Evolutionary conservation across 345 rosid species (phyloP).

Genomic region (Boechera stricta): DNA sequence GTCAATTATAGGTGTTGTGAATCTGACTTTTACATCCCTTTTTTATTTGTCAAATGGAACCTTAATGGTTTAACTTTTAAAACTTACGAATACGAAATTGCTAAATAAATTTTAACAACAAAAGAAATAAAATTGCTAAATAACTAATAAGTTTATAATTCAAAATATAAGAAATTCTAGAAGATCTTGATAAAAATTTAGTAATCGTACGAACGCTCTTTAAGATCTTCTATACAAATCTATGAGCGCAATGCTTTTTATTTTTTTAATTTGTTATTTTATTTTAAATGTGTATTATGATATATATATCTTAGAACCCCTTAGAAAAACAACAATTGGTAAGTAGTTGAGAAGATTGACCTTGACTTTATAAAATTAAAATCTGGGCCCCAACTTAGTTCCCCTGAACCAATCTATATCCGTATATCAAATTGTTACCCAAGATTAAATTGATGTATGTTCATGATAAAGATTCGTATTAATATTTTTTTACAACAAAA

Average conservation of each 20-base stretch:
- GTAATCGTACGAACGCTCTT: constrained; percentile 14
- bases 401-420: background rate
- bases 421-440: constrained; percentile 7
- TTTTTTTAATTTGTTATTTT: background rate
- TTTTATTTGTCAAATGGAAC: background rate
- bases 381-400: background rate
- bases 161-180: constrained; percentile 26
- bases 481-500: background rate
- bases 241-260: constrained; percentile 22
- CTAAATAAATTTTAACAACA: background rate
- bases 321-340: background rate
- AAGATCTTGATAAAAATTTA: constrained; percentile 29
- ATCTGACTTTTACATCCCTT: constrained; percentile 14
- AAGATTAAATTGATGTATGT: constrained; percentile 11
- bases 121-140: background rate
- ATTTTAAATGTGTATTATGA: background rate
- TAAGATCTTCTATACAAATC: constrained; percentile 34
- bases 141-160: background rate
- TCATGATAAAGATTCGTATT: background rate
- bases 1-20: constrained; percentile 40
- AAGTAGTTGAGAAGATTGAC: constrained; percentile 40
- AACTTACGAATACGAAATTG: constrained; percentile 1
- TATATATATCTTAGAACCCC: no score
- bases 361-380: background rate
- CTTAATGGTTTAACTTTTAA: background rate